Conservation (phyloP, 208 protist genomes). For the Wallacemonas sp. region DNA sequence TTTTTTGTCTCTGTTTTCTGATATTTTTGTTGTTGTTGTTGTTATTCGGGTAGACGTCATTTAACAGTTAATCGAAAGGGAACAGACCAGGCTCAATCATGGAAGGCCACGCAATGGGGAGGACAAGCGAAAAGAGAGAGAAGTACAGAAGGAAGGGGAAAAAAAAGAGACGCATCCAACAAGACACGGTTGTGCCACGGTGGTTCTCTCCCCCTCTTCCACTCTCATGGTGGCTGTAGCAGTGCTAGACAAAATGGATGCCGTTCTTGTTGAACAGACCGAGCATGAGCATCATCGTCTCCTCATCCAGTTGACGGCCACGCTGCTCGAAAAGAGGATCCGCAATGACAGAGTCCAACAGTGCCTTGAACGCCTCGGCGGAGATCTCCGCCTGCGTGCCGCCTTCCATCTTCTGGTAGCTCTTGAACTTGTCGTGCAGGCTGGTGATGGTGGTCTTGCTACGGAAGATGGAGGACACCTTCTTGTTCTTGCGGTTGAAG, state of each 20-base stretch:
- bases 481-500: slow-evolving; percentile 99
- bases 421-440: slow-evolving; percentile 83
- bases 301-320: slow-evolving; percentile 74
- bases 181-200: too few relatives aligned
- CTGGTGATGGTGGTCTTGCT: slow-evolving; percentile 76
- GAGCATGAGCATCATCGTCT: slow-evolving; percentile 80
- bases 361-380: slow-evolving; percentile 64
- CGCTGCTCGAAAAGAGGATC: slow-evolving; percentile 82
- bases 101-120: too few relatives aligned
- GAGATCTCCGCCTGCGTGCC: slow-evolving; percentile 24
- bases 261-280: slow-evolving; percentile 77
- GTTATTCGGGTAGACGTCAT: too few relatives aligned
- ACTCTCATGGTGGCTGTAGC: not conserved
- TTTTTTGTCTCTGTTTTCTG: too few relatives aligned
- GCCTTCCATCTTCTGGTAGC: slow-evolving; percentile 87
- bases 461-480: slow-evolving; percentile 96
- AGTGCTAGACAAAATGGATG: slow-evolving; percentile 90
- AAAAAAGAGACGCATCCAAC: slow-evolving; percentile 11
- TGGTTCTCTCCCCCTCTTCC: not conserved
- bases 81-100: too few relatives aligned
- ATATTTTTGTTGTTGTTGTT: too few relatives aligned
- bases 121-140: too few relatives aligned
- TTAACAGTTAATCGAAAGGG: too few relatives aligned
- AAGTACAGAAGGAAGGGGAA: slow-evolving; percentile 13
- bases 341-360: slow-evolving; percentile 68